These are phyloP conservation scores for Penicillium carneum DNA, from an alignment of 2,329 filamentous ascomycete genomes.

Conservation along the genomic window DNA sequence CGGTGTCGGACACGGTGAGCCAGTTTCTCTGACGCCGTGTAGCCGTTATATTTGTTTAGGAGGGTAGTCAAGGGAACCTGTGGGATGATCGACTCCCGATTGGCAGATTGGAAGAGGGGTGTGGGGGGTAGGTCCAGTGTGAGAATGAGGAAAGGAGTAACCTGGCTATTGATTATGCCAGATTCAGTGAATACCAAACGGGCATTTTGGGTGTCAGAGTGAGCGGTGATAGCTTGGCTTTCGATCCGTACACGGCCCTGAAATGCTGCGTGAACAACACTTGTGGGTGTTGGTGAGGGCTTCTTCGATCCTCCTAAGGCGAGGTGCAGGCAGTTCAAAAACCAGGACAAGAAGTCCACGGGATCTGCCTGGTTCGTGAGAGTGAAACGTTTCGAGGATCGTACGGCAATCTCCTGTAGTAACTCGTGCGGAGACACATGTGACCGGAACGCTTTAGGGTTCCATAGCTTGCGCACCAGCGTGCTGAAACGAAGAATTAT, in stretches of 20 bases:
- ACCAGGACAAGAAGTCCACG: constrained; percentile 96
- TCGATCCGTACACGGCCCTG: constrained; percentile 92
- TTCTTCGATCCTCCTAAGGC: constrained; percentile 90
- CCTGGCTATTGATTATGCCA: constrained; percentile 76
- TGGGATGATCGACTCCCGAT: constrained; percentile 95
- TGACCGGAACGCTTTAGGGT: constrained; percentile 90
- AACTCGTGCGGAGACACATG: constrained; percentile 98
- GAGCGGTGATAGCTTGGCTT: constrained; percentile 90
- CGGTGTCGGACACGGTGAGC: constrained; percentile 88
- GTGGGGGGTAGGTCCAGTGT: constrained; percentile 91
- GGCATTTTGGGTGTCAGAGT: constrained; percentile 80
- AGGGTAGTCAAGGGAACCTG: constrained; percentile 76
- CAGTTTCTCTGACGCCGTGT: constrained; percentile 84
- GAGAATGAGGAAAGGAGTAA: constrained; percentile 84
- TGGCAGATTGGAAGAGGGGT: constrained; percentile 93
- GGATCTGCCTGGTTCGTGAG: constrained; percentile 91
- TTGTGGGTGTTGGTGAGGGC: constrained; percentile 69
- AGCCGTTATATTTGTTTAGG: constrained; percentile 90
- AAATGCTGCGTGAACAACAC: constrained; percentile 89
- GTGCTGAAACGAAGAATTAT: constrained; percentile 87
- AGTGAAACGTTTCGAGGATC: constrained; percentile 90
- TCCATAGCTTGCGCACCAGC: constrained; percentile 96
- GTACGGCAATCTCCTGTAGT: constrained; percentile 89
- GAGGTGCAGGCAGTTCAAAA: constrained; percentile 92
- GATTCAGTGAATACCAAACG: constrained; percentile 92